Percentiles rank a stretch among this genome's conserved stretches.
phyloP scores from a whole-genome alignment of 208 protist genomes.

The Paratrypanosoma confusum region DNA sequence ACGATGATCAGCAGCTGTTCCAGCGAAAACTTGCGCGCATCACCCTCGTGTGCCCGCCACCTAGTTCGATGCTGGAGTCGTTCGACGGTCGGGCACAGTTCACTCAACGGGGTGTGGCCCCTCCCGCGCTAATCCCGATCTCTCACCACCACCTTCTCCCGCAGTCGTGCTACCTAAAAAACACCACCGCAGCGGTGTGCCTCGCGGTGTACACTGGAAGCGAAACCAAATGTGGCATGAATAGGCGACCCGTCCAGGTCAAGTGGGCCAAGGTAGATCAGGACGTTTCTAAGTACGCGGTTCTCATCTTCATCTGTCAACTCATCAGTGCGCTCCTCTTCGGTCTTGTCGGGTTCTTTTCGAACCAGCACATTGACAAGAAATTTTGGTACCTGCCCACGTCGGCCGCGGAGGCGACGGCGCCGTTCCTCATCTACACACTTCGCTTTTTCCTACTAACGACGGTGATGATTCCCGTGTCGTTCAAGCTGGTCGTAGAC shows the following conservation, averaged over 20 bases:
- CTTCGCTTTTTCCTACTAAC: constrained; percentile 91
- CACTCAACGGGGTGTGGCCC: neutral
- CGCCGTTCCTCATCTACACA: constrained; percentile 69
- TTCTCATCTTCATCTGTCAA: constrained; percentile 86
- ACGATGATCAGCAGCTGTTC: no score
- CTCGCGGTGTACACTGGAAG: constrained; percentile 93
- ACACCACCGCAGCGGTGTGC: constrained; percentile 65
- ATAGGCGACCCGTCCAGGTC: constrained; percentile 70
- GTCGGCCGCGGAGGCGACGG: constrained; percentile 9
- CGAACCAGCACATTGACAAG: constrained; percentile 29
- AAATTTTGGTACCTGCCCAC: constrained; percentile 60
- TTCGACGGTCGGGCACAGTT: constrained; percentile 74
- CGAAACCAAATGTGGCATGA: constrained; percentile 92
- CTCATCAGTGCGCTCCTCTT: constrained; percentile 63
- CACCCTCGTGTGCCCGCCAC: constrained; percentile 46
- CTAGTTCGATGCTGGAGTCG: constrained; percentile 71
- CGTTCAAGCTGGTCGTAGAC: constrained; percentile 93
- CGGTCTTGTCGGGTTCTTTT: constrained; percentile 64
- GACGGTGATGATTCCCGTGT: constrained; percentile 96
- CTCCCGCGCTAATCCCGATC: constrained; percentile 21
- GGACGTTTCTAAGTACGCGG: constrained; percentile 70
- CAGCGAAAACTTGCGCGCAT: constrained; percentile 14
- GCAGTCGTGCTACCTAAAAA: constrained; percentile 81
- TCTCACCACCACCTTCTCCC: constrained; percentile 68
- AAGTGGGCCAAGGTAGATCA: constrained; percentile 93